A percentile compares a stretch with the other conserved stretches of the same genome.
phyloP scores from a whole-genome alignment of 2,329 filamentous ascomycete genomes.

The Graphium sp. region DNA sequence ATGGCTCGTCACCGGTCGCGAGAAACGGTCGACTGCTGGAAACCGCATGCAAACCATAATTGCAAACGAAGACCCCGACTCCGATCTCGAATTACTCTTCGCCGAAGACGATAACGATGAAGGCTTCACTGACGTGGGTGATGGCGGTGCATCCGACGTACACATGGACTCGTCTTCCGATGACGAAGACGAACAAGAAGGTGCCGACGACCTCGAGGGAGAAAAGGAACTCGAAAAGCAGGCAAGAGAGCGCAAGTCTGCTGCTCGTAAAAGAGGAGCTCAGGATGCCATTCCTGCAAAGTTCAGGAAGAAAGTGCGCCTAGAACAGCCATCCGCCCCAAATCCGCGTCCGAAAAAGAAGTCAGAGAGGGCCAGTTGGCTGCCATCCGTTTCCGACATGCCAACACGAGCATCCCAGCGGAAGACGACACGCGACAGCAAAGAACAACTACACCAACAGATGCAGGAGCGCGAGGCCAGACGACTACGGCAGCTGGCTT shows the following conservation, averaged over 20 bases:
- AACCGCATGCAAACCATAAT: slow-evolving; percentile 69
- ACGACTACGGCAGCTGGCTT: slow-evolving; percentile 51
- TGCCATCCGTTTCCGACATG: slow-evolving; percentile 34
- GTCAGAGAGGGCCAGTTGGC: slow-evolving; percentile 41
- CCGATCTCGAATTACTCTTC: slow-evolving; percentile 58
- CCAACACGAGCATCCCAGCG: slow-evolving; percentile 42
- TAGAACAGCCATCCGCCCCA: slow-evolving; percentile 32
- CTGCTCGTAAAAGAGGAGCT: slow-evolving; percentile 64
- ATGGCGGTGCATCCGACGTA: slow-evolving; percentile 56
- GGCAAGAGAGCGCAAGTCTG: slow-evolving; percentile 49
- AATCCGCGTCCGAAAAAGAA: slow-evolving; percentile 39
- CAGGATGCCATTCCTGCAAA: slow-evolving; percentile 56
- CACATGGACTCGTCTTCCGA: slow-evolving; percentile 76
- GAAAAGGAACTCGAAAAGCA: slow-evolving; percentile 74
- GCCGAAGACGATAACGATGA: slow-evolving; percentile 54
- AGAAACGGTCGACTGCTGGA: slow-evolving; percentile 66
- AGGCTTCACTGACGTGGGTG: slow-evolving; percentile 53
- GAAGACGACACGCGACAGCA: slow-evolving; percentile 39
- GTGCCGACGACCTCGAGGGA: slow-evolving; percentile 57
- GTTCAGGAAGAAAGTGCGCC: slow-evolving; percentile 62
- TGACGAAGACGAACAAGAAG: slow-evolving; percentile 54
- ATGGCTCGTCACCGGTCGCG: slow-evolving; percentile 57
- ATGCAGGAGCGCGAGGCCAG: slow-evolving; percentile 58
- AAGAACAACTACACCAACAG: slow-evolving; percentile 49
- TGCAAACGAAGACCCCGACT: slow-evolving; percentile 54